Evolutionary conservation across 371 early-diverging fungal genomes (phyloP), one percentile per base, ranked within the genome.

Genomic region (Lichtheimia ornata): DNA sequence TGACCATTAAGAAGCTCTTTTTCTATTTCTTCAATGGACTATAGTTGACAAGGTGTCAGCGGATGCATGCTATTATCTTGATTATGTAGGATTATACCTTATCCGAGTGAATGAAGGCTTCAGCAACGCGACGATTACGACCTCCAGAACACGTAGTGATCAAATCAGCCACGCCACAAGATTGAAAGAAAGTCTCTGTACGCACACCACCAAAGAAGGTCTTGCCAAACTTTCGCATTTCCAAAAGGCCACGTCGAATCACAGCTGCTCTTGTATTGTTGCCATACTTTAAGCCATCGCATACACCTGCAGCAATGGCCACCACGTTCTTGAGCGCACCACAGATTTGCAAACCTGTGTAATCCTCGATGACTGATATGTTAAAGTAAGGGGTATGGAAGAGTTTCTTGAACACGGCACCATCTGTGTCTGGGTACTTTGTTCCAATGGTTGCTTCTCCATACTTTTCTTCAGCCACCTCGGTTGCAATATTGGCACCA

Each of bases 321-420:
- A 99, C 88, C 12, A 99, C 88, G 82, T 99, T 99, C 81, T 99
- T 99, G 27, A 99, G 73, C 0, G 99, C 97, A 52, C 99, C 99
- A 76, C 96, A 98, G 13, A 99, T 79, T 74, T 99, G 98, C 15
- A 98, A 93, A 28, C 95, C 95, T 45, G 88, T 83, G 17, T 91
- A 89, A 72, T 98, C 98, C 45, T 84, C 79, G 50, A 94, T 88
- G 52, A 89, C 86, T 67, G 81, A 84, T 56, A 96, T 88, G 47
- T 81, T 84, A 78, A 97, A 97, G 72, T 94, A 89, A 5, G 84
- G 80, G 2, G 78, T 74, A 59, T 74, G 71, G 57, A 74, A 73
- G 1, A 79, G 44, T 55, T 89, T 77, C 35, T 85, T 70, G 72
- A 94, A 91, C 24, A 91, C 63, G 17, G 90, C 83, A n/a, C 91